Conservation (phyloP, 371 early-diverging fungal species). For the Mortierella sp. region DNA sequence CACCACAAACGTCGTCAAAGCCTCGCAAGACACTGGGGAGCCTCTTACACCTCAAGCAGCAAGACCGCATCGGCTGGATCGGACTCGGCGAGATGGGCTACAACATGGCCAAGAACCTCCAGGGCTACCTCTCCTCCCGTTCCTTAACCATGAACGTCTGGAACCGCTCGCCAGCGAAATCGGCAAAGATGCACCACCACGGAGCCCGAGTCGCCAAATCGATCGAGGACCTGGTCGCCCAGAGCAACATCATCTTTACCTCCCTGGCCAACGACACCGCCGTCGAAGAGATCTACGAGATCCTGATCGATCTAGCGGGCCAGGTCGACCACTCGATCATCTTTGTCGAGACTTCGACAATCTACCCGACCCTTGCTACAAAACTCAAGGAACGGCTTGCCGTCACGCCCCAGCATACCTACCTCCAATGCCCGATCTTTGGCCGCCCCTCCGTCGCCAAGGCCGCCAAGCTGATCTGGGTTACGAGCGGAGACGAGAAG, state of each 20-base stretch:
- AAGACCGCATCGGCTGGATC: conserved; percentile 52
- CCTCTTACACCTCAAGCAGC: conserved; percentile 36
- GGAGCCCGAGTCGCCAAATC: conserved; percentile 48
- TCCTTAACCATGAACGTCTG: conserved; percentile 42
- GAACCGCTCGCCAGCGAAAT: conserved; percentile 53
- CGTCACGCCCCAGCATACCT: conserved; percentile 17
- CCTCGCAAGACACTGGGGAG: conserved; percentile 3
- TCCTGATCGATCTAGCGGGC: conserved; percentile 34
- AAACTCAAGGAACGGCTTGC: conserved; percentile 29
- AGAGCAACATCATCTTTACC: conserved; percentile 58
- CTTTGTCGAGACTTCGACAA: conserved; percentile 57
- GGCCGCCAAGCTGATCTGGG: conserved; percentile 61
- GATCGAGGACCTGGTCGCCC: conserved; percentile 43
- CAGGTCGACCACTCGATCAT: conserved; percentile 48
- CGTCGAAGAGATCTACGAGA: conserved; percentile 48
- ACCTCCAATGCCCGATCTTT: conserved; percentile 65
- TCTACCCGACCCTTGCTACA: conserved; percentile 47
- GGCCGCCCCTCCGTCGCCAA: conserved; percentile 65
- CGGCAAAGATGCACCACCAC: conserved; percentile 31
- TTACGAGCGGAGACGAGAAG: conserved; percentile 57
- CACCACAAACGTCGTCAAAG: background rate
- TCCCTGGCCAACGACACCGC: conserved; percentile 57
- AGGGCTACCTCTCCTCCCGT: conserved; percentile 44
- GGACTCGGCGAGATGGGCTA: conserved; percentile 56
- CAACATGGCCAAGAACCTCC: conserved; percentile 58